Percentiles rank a stretch among this genome's conserved stretches.
These are phyloP conservation scores for Neckera pumila DNA, from an alignment of 225 moss, liverwort and hornwort species.

Conservation along the genomic window DNA sequence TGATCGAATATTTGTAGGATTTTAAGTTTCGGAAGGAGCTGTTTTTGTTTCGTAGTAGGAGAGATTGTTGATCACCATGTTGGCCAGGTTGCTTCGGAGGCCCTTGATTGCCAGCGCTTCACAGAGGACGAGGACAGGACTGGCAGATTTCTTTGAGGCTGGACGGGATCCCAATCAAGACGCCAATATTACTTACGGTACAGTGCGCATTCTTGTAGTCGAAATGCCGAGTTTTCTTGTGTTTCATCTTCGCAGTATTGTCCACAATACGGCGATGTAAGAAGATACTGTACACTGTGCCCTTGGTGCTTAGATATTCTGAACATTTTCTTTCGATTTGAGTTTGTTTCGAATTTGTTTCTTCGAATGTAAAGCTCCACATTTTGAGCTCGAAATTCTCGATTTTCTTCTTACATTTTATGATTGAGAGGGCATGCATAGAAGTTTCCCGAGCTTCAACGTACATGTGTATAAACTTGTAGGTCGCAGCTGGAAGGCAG, in stretches of 20 bases:
- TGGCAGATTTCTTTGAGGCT: slow-evolving; percentile 37
- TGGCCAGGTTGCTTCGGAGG: slow-evolving; percentile 18
- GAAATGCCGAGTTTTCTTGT: background rate
- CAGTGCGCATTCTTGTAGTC: background rate
- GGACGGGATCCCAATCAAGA: slow-evolving; percentile 30
- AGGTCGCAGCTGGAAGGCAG: slow-evolving; percentile 77
- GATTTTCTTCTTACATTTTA: background rate
- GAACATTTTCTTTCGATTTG: background rate
- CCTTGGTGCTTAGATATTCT: background rate
- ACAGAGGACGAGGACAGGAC: slow-evolving; percentile 14
- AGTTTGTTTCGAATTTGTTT: background rate
- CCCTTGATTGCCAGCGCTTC: slow-evolving; percentile 6
- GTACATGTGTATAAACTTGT: background rate
- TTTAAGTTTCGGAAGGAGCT: background rate
- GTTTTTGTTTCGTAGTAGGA: background rate
- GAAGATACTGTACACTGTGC: background rate
- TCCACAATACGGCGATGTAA: background rate
- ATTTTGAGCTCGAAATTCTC: background rate
- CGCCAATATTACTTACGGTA: slow-evolving; percentile 10
- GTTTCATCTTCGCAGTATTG: background rate
- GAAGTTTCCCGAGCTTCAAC: background rate
- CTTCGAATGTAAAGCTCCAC: background rate
- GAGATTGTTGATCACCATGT: slow-evolving; percentile 13
- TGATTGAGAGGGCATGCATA: background rate
- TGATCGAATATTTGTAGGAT: background rate